Base-by-base conservation (phyloP, 164 flowering plant genomes). In the Aristolochia fimbriata region DNA sequence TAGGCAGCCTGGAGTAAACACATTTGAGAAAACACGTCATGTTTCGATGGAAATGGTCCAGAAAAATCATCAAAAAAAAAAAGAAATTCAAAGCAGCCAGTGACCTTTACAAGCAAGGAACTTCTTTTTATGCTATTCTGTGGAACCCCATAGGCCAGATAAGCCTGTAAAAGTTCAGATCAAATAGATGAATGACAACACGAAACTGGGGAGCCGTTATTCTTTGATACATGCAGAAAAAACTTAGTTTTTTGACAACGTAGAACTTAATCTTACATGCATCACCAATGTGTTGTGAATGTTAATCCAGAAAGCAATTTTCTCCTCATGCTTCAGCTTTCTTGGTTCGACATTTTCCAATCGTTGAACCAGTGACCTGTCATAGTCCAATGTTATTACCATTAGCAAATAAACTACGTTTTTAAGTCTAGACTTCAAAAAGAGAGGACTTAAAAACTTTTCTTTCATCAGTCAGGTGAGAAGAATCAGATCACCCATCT, bases 241-340 rank as follows among this genome's bases (percentile, higher is more conserved):
- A 49, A 49, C 2, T 2, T 1, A 20, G 22, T 1, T 1, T 20
- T 49, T 49, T 49, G 52, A 49, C 14, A 4, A 49, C 1, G 2
- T 17, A 17, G 47, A 43, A 66, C 14, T 47, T 58, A 43, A 15
- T 59, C 62, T 73, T 86, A 93, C 99, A 82, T 93, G 99, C 99
- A 93, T 93, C 83, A 89, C 92, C 71, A 93, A 72, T 14, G 97
- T 82, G 71, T 93, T 93, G 69, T 93, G 99, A 65, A 90, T 71
- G 65, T 93, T 93, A 64, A 90, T 86, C 99, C 99, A 93, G 71
- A 93, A 93, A 21, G 99, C 96, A 57, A 93, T 78, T 83, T 84
- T 90, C 77, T 93, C 99, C 62, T 82, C 92, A 22, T 81, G 85
- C 50, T 74, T 83, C 88, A 90, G 60, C 70, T 79, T 88, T 69